Base-by-base conservation (phyloP, 768 basidiomycete genomes). In the Fomitopsis serialis region DNA sequence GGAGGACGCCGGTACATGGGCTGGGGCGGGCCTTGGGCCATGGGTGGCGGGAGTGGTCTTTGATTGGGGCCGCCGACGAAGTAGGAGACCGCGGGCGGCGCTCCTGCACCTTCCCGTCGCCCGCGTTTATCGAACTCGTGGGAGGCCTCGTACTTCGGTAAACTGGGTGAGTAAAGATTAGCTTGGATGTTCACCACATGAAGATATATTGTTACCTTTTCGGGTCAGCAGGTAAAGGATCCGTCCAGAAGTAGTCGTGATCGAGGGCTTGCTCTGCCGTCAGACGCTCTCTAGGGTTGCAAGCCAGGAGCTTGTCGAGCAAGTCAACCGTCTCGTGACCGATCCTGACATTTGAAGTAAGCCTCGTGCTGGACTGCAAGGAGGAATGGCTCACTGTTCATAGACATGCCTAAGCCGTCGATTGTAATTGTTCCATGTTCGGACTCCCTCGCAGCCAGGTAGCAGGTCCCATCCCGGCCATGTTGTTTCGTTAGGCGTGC, bases 181-280 rank as follows among this genome's bases (percentile, higher is more conserved):
- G 35, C 37, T 48, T 2, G 21, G 44, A 45, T 3, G 9, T 3
- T 11, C 9, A 54, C 25, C 21, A 36, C 23, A 50, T 50, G 15
- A 25, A 36, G 29, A 47, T 46, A 8, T 23, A 45, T 25, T 36
- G 82, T 54, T 62, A 89, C 89, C 80, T 79, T 67, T 85, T 88
- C 1, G 89, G 89, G 70, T 91, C 88, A 21, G 89, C 89, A 34
- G 94, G 90, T 35, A 92, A 62, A 0, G 96, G 95, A 58, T 90
- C 85, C 0, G 84, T 85, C 91, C 92, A 97, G 68, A 98, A 97
- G 73, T 93, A 98, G 19, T 89, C 85, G 65, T 98, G 93, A 60
- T 94, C 87, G 49, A 98, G 77, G 0, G 95, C 95, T 54, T 92
- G 78, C 2, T 80, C 70, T 9, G 96, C 96, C 1, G 94, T 93